Evolutionary conservation across 192 early-diverging fungal genomes (phyloP).

Genomic region (Coemansia sp.): DNA sequence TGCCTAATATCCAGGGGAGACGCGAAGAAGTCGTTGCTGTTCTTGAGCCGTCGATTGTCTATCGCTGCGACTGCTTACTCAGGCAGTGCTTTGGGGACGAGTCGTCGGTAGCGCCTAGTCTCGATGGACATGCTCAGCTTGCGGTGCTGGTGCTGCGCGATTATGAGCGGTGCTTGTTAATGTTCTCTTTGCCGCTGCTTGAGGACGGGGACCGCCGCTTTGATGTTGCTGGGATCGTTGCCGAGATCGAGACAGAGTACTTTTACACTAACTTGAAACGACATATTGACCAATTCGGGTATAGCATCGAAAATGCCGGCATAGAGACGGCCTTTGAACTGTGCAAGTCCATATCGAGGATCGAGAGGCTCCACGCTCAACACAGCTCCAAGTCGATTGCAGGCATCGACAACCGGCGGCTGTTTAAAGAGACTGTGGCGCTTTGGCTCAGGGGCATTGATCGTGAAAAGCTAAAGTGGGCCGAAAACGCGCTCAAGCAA

Average conservation of each 20-base stretch:
- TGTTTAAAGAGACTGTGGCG: constrained; percentile 35
- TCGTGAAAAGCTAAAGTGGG: constrained; percentile 30
- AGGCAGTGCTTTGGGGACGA: constrained; percentile 43
- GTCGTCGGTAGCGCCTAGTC: constrained; percentile 3
- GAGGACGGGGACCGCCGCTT: constrained; percentile 49
- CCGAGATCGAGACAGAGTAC: constrained; percentile 42
- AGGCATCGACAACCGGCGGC: constrained; percentile 28
- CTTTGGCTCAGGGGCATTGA: constrained; percentile 43
- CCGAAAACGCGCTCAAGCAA: constrained; percentile 43
- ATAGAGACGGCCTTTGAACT: constrained; percentile 44
- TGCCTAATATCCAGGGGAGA: constrained; percentile 37
- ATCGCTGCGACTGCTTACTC: constrained; percentile 41
- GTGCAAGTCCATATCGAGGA: constrained; percentile 26
- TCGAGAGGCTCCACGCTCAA: constrained; percentile 28
- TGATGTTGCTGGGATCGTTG: constrained; percentile 46
- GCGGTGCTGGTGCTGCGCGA: constrained; percentile 35
- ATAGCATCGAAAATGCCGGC: constrained; percentile 17
- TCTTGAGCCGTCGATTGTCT: constrained; percentile 31
- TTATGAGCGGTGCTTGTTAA: constrained; percentile 25
- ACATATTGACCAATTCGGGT: constrained; percentile 41
- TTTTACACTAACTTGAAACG: constrained; percentile 34
- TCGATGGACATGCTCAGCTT: constrained; percentile 43
- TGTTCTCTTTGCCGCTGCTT: constrained; percentile 40
- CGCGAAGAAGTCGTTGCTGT: constrained; percentile 28
- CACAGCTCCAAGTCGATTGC: constrained; percentile 14